phyloP scores from a whole-genome alignment of 2,329 filamentous ascomycete genomes.

The Calonectria hongkongensis region DNA sequence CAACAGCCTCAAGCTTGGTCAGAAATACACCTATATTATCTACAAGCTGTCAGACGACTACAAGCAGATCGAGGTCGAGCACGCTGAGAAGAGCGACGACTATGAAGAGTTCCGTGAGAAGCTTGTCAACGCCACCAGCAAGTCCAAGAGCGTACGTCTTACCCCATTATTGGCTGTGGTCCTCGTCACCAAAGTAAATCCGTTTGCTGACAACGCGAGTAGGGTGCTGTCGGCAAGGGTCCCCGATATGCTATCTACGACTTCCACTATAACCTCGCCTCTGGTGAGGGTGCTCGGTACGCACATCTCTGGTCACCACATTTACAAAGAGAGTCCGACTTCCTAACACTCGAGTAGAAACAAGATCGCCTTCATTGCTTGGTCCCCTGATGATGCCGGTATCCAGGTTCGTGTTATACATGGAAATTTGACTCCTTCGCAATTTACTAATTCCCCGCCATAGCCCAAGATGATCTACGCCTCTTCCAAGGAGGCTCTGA shows the following conservation, averaged over 20 bases:
- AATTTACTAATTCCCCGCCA: constrained; percentile 39
- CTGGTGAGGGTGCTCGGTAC: constrained; percentile 83
- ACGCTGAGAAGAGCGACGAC: constrained; percentile 79
- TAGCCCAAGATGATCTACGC: constrained; percentile 94
- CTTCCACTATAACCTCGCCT: constrained; percentile 84
- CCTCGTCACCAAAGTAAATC: background rate
- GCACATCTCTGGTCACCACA: constrained; percentile 32
- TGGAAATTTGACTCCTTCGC: constrained; percentile 73
- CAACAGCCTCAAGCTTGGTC: constrained; percentile 89
- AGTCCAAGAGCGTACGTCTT: constrained; percentile 78
- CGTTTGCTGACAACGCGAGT: constrained; percentile 26
- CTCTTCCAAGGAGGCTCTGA: constrained; percentile 90
- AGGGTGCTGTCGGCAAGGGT: constrained; percentile 78
- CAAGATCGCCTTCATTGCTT: constrained; percentile 87
- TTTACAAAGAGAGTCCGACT: background rate
- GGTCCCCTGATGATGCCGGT: constrained; percentile 87
- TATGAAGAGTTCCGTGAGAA: constrained; percentile 85
- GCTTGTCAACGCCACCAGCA: constrained; percentile 83
- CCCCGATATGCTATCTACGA: constrained; percentile 91
- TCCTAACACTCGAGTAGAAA: constrained; percentile 68
- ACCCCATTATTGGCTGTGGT: background rate
- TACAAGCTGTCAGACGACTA: constrained; percentile 90
- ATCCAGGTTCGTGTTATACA: constrained; percentile 77
- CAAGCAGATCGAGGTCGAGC: constrained; percentile 88
- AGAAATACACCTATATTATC: constrained; percentile 90